Evolutionary conservation across 768 basidiomycete genomes (phyloP), one percentile per base, ranked within the genome.

Genomic region (Naganishia vishniacii): DNA sequence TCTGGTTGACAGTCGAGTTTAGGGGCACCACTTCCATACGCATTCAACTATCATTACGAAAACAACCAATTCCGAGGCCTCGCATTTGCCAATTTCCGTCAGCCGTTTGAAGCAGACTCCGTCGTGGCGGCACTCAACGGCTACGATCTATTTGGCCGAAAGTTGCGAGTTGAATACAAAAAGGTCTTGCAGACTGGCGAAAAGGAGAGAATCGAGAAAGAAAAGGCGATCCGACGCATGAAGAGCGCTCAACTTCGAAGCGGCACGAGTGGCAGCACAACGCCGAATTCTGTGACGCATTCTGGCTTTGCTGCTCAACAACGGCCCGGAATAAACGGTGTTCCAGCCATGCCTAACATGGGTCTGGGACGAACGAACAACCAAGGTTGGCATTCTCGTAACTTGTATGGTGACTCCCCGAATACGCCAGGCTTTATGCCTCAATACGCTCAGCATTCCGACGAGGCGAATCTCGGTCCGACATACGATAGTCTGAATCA

Each of bases 41-140:
- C 95, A 29, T 99, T 99, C 84, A 99, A 99, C 79, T 99, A 98
- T 77, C 95, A 99, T 77, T 85, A 94, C 73, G 93, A 97, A 79
- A 89, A 91, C 73, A 93, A 93, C 70, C 87, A 90, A 45, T 99
- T 99, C 83, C 87, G 95, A 66, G 95, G 95, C 20, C 80, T 99
- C 59, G 95, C 95, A 13, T 99, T 99, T 77, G 95, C 95, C 75
- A 99, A 99, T 78, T 99, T 97, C 80, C 86, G 93, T 61, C 88
- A 89, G 70, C 80, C 92, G 11, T 83, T 80, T 0, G 95, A 99
- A 71, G 95, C 95, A 0, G 92, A 94, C 71, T 89, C 91, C 16
- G 92, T 94, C 61, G 94, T 98, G 4, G 92, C 84, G 41, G 95
- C 95, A 44, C 80, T 99, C 72, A 51, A 59, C 48, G 66, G 70